phyloP scores from a whole-genome alignment of 1,284 basidiomycete genomes.

The Taiwanofungus camphoratus region DNA sequence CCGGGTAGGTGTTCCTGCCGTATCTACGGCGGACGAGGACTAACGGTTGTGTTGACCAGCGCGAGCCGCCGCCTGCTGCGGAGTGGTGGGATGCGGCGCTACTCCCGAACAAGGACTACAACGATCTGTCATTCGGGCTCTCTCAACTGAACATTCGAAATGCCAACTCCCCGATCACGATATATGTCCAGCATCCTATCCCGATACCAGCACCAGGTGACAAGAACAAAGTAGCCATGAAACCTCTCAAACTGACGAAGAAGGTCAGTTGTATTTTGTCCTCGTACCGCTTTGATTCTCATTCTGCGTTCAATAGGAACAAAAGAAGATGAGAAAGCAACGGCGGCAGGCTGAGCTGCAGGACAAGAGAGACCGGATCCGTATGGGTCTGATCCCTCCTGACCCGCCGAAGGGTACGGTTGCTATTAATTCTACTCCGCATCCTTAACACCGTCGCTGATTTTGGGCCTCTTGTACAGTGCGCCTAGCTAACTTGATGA shows the following conservation, averaged over 20 bases:
- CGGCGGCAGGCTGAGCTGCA: constrained; percentile 85
- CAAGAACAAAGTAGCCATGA: constrained; percentile 69
- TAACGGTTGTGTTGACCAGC: constrained; percentile 34
- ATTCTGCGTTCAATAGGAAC: constrained; percentile 55
- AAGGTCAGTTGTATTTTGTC: constrained; percentile 41
- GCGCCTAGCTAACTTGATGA: constrained; percentile 94
- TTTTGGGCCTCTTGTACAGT: constrained; percentile 43
- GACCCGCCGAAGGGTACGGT: constrained; percentile 87
- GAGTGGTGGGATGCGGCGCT: constrained; percentile 98
- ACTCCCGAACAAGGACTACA: constrained; percentile 77
- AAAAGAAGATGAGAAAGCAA: constrained; percentile 95
- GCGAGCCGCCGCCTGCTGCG: constrained; percentile 79
- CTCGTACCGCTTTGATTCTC: neutral
- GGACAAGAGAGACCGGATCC: constrained; percentile 92
- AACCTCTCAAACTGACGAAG: constrained; percentile 87
- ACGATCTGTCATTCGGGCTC: constrained; percentile 60
- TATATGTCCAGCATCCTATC: constrained; percentile 96
- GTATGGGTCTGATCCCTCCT: constrained; percentile 94
- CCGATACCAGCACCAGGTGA: constrained; percentile 90
- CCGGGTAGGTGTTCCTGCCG: constrained; percentile 44
- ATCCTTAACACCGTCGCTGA: constrained; percentile 3
- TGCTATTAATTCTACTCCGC: neutral
- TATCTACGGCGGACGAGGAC: neutral
- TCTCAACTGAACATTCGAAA: constrained; percentile 56
- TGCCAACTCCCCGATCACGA: constrained; percentile 74